Evolutionary conservation across 2,329 filamentous ascomycete genomes (phyloP).

Genomic region (Xylaria multiplex): DNA sequence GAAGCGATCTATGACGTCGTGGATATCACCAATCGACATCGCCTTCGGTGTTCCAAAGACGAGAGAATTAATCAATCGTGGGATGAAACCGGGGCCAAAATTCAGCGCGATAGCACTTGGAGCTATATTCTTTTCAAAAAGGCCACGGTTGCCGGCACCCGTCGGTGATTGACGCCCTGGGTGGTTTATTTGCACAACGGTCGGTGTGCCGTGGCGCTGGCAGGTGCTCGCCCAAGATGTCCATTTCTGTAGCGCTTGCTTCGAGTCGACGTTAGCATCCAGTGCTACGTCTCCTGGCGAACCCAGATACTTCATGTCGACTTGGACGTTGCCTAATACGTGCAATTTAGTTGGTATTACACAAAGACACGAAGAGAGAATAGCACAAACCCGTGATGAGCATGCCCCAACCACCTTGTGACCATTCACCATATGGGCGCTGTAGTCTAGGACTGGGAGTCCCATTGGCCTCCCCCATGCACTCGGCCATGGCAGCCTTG

Average conservation of each 20-base stretch:
- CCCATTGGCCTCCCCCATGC: slow-evolving; percentile 47
- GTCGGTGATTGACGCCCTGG: slow-evolving; percentile 60
- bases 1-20: slow-evolving; percentile 27
- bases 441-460: background rate
- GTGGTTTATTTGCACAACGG: slow-evolving; percentile 67
- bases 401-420: slow-evolving; percentile 9
- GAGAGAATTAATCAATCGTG: background rate
- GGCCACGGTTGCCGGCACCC: slow-evolving; percentile 50
- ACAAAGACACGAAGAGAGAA: background rate
- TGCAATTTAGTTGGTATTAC: no score
- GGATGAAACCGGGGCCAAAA: background rate
- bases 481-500: slow-evolving; percentile 69
- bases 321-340: background rate
- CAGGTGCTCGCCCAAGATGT: background rate
- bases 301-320: background rate
- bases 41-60: background rate
- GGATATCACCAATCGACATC: slow-evolving; percentile 27
- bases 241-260: slow-evolving; percentile 1
- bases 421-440: background rate
- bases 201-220: slow-evolving; percentile 62
- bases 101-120: background rate
- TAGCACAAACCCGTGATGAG: background rate
- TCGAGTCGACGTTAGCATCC: background rate
- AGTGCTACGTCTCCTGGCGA: background rate
- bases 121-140: slow-evolving; percentile 22